Evolutionary conservation across 2,329 filamentous ascomycete genomes (phyloP).

Genomic region (Grosmannia huntii): DNA sequence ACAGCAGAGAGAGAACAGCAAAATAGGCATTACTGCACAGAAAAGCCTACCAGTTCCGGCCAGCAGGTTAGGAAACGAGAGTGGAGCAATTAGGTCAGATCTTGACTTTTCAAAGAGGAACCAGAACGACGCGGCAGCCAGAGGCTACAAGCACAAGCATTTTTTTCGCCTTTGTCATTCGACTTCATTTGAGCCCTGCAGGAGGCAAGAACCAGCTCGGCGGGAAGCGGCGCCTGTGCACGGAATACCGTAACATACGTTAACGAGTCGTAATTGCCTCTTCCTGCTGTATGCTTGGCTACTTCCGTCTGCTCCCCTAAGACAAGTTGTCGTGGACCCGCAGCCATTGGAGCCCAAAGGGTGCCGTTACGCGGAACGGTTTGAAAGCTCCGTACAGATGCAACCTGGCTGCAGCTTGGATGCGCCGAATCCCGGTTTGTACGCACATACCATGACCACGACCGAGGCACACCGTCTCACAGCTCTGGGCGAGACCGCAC

Average conservation of each 20-base stretch:
- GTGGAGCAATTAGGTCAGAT: no score
- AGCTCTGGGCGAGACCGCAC: no score
- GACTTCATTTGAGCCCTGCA: not conserved
- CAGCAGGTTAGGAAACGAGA: no score
- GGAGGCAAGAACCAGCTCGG: not conserved
- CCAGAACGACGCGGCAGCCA: no score
- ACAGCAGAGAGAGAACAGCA: no score
- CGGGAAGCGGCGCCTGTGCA: not conserved
- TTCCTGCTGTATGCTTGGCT: not conserved
- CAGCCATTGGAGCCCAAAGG: not conserved
- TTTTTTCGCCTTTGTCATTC: not conserved
- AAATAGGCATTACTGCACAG: no score
- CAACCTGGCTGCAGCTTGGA: not conserved
- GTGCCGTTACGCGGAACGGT: not conserved
- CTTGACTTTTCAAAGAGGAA: no score
- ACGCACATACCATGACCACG: not conserved
- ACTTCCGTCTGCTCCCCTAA: not conserved
- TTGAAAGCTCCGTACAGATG: not conserved
- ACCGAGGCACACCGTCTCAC: not conserved
- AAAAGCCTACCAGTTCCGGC: no score
- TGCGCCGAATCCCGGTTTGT: not conserved
- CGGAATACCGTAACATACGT: not conserved
- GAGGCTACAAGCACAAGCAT: no score
- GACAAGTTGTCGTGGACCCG: not conserved
- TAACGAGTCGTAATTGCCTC: not conserved